Base-by-base conservation (phyloP, 192 early-diverging fungal species). In the Backusella westeae region DNA sequence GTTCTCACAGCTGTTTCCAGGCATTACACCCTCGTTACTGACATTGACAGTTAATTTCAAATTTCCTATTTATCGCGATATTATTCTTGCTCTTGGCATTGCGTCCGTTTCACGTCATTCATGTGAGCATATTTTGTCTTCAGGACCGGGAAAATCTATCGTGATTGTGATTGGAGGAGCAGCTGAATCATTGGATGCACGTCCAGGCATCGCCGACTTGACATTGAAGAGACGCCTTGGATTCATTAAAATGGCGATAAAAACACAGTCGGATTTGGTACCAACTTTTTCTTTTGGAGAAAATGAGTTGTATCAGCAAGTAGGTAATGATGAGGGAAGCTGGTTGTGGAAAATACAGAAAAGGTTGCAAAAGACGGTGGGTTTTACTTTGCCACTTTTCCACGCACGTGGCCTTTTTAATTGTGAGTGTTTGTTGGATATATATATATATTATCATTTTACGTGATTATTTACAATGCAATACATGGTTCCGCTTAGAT, bases 231-330 rank as follows among this genome's bases (percentile, higher is more conserved):
- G 89, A 72, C 89, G 96, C 17, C 79, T 93, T 8, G 97, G 97
- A 0, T 99, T 99, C 80, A 89, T 99, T 69, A 92, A 93, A 67
- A 82, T 97, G 67, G 98, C 98, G n/a, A 85, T 98, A 14, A 82
- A 85, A 15, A 89, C 93, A 44, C 84, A 86, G 6, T 92, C 95
- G 1, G 85, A 85, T 36, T 83, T 99, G 19, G 95, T 96, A 6
- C 98, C 98, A 5, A 90, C 94, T 1, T 93, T 95, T 78, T 91
- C 91, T 38, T 98, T 99, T 86, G 97, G 96, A 71, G 96, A 99
- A 82, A 96, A 94, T 81, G 92, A 97, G 17, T 82, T 97, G 39
- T 99, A 93, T 82, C 86, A 93, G 23, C 93, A 96, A 29, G 85
- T 92, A 23, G 83, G 84, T 68, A 93, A 94, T 69, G 81, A 77